phyloP scores from a whole-genome alignment of 257 asterid genomes.

The Solanum raphanifolium region DNA sequence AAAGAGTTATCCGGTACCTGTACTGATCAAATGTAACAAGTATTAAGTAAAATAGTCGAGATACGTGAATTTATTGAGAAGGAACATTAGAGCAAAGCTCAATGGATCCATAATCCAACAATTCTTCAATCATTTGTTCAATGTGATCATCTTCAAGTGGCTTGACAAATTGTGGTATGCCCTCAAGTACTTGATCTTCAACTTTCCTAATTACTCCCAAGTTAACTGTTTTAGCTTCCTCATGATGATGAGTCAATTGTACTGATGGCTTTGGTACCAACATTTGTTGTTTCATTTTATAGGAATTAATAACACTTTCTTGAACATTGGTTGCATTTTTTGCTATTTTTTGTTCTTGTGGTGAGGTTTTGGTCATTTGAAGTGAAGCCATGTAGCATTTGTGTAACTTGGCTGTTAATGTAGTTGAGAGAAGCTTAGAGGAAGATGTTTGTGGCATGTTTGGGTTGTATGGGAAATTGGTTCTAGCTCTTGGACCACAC shows the following conservation, averaged over 20 bases:
- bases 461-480: conserved; percentile 54
- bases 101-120: conserved; percentile 61
- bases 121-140: conserved; percentile 82
- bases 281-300: neutral
- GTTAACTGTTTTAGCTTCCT: neutral
- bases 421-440: conserved; percentile 51
- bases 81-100: conserved; percentile 45
- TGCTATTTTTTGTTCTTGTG: neutral
- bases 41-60: neutral
- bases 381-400: conserved; percentile 64
- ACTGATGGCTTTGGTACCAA: neutral
- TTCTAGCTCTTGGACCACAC: conserved; percentile 78
- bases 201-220: neutral
- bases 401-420: conserved; percentile 69
- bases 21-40: neutral
- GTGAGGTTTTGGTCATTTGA: conserved; percentile 27
- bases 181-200: neutral
- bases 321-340: neutral
- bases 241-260: neutral
- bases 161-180: conserved; percentile 9
- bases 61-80: neutral
- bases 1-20: neutral
- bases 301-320: neutral
- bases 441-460: conserved; percentile 43
- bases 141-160: conserved; percentile 67